These are phyloP conservation scores for Trichoderma gracile DNA, from an alignment of 2,329 filamentous ascomycete genomes.

Conservation along the genomic window DNA sequence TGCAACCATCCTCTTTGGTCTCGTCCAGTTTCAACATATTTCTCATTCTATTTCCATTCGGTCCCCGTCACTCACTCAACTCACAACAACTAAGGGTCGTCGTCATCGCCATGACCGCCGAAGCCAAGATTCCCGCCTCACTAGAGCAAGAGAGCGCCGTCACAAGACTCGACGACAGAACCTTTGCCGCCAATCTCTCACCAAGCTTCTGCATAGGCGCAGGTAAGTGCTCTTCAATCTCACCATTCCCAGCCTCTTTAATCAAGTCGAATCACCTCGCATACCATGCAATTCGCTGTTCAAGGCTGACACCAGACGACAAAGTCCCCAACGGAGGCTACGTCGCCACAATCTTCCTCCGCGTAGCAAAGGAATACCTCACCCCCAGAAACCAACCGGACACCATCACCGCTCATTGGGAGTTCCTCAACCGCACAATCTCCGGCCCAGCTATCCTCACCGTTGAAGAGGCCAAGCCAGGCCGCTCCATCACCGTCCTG, in stretches of 20 bases:
- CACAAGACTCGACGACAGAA: slow-evolving; percentile 21
- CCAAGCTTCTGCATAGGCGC: slow-evolving; percentile 24
- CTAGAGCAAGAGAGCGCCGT: slow-evolving; percentile 15
- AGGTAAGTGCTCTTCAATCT: neutral
- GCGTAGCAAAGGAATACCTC: slow-evolving; percentile 41
- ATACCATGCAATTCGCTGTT: no score
- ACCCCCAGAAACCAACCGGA: slow-evolving; percentile 39
- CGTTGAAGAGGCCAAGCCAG: slow-evolving; percentile 46
- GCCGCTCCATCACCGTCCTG: slow-evolving; percentile 44
- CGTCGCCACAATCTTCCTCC: slow-evolving; percentile 44
- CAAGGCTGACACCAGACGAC: neutral
- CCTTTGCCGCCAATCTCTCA: slow-evolving; percentile 15
- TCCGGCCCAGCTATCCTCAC: slow-evolving; percentile 42
- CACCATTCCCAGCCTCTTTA: neutral
- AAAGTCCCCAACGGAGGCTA: slow-evolving; percentile 51
- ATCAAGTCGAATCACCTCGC: no score
- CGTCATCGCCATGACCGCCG: neutral
- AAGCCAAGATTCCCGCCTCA: slow-evolving; percentile 18
- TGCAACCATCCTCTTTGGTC: no score
- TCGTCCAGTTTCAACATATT: no score
- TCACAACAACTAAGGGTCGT: neutral
- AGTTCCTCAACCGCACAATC: slow-evolving; percentile 44
- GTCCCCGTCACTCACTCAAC: no score
- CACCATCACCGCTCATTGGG: slow-evolving; percentile 44
- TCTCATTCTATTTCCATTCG: no score